These are phyloP conservation scores for Geranium brycei DNA, from an alignment of 345 rosid genomes.

Conservation along the genomic window DNA sequence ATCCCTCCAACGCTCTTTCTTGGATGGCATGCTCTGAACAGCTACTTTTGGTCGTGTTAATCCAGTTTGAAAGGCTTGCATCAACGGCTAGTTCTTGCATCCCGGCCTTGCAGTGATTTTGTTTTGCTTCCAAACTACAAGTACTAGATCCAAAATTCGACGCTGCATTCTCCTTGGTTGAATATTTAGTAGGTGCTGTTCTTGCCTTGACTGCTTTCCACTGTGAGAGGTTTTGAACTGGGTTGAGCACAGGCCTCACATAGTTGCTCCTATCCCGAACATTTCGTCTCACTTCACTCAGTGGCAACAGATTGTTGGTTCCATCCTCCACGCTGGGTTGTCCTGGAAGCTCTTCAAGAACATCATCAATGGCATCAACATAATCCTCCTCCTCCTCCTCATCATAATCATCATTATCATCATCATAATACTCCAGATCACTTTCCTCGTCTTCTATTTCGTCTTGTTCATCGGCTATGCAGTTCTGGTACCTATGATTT, in stretches of 20 bases:
- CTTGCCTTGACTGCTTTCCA: constrained; percentile 80
- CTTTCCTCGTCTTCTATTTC: constrained; percentile 36
- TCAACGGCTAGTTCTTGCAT: constrained; percentile 45
- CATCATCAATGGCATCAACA: constrained; percentile 10
- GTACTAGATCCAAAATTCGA: constrained; percentile 1
- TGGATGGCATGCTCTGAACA: background rate
- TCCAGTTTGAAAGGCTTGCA: constrained; percentile 70
- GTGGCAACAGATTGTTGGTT: constrained; percentile 8
- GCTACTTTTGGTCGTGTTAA: background rate
- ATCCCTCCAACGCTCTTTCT: background rate
- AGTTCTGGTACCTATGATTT: constrained; percentile 52
- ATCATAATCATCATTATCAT: constrained; percentile 16
- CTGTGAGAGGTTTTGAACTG: constrained; percentile 61
- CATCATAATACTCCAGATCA: constrained; percentile 40
- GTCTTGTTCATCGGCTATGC: constrained; percentile 51
- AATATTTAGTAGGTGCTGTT: constrained; percentile 23
- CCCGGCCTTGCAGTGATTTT: constrained; percentile 24
- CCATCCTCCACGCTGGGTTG: constrained; percentile 1
- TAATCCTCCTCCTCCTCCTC: constrained; percentile 9
- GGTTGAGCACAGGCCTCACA: constrained; percentile 52
- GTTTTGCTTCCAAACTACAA: background rate
- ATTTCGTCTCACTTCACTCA: constrained; percentile 15
- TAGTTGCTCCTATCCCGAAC: constrained; percentile 33
- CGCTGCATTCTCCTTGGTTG: constrained; percentile 45
- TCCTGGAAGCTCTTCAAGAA: constrained; percentile 10